Evolutionary conservation across 2,329 filamentous ascomycete species (phyloP).

Genomic region (Ilyonectria robusta): DNA sequence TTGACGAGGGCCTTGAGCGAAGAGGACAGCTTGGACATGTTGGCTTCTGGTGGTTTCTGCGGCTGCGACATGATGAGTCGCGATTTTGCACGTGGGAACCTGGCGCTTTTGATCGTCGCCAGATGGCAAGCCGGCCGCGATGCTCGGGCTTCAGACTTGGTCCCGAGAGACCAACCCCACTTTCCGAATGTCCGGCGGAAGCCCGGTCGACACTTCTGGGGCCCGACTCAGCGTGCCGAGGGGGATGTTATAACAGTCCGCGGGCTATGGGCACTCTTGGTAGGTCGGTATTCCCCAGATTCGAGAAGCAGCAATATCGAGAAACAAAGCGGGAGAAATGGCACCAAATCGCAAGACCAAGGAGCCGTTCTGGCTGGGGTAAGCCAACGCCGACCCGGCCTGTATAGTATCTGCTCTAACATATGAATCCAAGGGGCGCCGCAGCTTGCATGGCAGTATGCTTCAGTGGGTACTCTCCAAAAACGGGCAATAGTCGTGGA

Average conservation of each 20-base stretch:
- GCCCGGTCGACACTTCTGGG: slow-evolving; percentile 34
- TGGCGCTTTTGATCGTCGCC: slow-evolving; percentile 22
- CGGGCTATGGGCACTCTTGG: neutral
- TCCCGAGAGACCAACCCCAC: slow-evolving; percentile 36
- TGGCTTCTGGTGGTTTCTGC: slow-evolving; percentile 32
- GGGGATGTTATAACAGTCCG: slow-evolving; percentile 29
- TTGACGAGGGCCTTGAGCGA: slow-evolving; percentile 82
- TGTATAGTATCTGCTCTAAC: neutral
- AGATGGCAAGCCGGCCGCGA: neutral
- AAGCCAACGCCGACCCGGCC: slow-evolving; percentile 29
- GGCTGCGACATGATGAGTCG: slow-evolving; percentile 36
- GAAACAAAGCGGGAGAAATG: slow-evolving; percentile 30
- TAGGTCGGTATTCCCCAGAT: neutral
- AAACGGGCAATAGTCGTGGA: neutral
- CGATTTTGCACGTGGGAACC: neutral
- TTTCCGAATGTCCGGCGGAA: slow-evolving; percentile 34
- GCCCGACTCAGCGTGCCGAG: slow-evolving; percentile 25
- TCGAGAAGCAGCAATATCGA: neutral
- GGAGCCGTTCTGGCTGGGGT: slow-evolving; percentile 63
- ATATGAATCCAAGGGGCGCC: slow-evolving; percentile 53
- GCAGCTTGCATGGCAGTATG: slow-evolving; percentile 62
- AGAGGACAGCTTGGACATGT: slow-evolving; percentile 81
- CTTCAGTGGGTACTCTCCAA: slow-evolving; percentile 55
- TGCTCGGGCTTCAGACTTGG: slow-evolving; percentile 39
- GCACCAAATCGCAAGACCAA: slow-evolving; percentile 44